Percentiles rank a stretch among this genome's conserved stretches.
Conservation (phyloP, 2,329 filamentous ascomycete genomes). For the Colletotrichum endophyticum region DNA sequence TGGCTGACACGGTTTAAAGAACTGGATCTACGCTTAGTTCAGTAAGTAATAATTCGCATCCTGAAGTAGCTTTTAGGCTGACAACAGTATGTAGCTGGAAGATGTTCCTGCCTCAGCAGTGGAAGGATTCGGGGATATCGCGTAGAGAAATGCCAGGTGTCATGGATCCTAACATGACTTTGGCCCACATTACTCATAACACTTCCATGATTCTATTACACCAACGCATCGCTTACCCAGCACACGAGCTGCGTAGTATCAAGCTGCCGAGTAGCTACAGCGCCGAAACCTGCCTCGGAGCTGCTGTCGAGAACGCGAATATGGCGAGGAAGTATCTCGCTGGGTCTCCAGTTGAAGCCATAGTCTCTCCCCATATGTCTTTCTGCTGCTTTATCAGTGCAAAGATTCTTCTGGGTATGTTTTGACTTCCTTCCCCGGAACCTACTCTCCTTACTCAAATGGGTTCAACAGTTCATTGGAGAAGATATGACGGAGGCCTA, state of each 20-base stretch:
- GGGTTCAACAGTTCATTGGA: not conserved
- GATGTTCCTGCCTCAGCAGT: constrained; percentile 43
- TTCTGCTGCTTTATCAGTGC: constrained; percentile 50
- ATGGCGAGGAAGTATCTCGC: constrained; percentile 50
- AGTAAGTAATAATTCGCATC: constrained; percentile 14
- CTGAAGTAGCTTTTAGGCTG: not conserved
- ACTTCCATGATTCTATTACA: constrained; percentile 53
- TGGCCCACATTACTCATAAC: constrained; percentile 53
- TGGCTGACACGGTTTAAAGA: constrained; percentile 53
- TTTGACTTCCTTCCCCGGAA: not conserved
- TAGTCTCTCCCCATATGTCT: constrained; percentile 41
- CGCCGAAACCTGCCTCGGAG: constrained; percentile 50
- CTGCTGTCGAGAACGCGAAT: constrained; percentile 47
- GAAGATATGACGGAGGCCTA: not conserved
- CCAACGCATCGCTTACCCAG: constrained; percentile 49
- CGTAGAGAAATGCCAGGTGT: constrained; percentile 7
- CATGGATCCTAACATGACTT: constrained; percentile 53
- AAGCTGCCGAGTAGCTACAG: constrained; percentile 46
- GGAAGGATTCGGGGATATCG: constrained; percentile 30
- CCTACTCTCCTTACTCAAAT: not conserved
- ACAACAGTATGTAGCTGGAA: constrained; percentile 34
- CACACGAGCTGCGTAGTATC: constrained; percentile 28
- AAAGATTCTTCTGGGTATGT: constrained; percentile 37
- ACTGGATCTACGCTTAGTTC: constrained; percentile 47
- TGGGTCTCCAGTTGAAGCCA: constrained; percentile 27